Evolutionary conservation across 805 yeast species (phyloP), one percentile per base, ranked within the genome.

Genomic region (Lachancea quebecensis): DNA sequence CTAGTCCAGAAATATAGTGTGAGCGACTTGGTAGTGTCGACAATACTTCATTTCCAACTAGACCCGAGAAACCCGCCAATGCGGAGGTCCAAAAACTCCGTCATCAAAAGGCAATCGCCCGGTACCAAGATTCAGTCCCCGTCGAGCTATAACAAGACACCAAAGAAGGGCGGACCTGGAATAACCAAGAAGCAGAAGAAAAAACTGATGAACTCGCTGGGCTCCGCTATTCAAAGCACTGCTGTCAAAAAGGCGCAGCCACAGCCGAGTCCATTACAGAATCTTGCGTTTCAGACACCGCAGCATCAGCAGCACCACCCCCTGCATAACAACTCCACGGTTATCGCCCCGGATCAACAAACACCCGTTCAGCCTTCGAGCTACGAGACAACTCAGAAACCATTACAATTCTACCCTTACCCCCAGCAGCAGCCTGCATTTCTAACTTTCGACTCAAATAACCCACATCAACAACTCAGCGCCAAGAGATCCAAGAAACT

Each of bases 41-140:
- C 73, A 2, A 77, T 84, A 1, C 63, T 84, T 41, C 73, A 73
- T 38, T 82, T 78, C 55, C 73, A 59, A 55, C 75, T 74, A 52
- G 75, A 65, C 55, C 72, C 67, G 45, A 70, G 63, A 58, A 67
- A 70, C 32, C 75, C 77, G 2, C 64, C 76, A 4, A 60, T 66
- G 28, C 69, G 67, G 46, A 68, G 71, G 54, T 52, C 66, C 17
- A 71, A 71, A 50, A 57, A 60, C 46, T 60, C 64, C 43, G 49
- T 59, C 10, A 43, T 58, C 50, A 50, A 63, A 44, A 61, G 59
- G 47, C 48, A 55, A 29, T 57, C 64, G 7, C 65, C 66, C 4
- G 61, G 59, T 32, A 54, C 59, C 17, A 56, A 57, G 36, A 60
- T 61, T 7, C 48, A 62, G 4, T 62, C 67, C 1, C 67, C 67